A percentile compares a stretch with the other conserved stretches of the same genome.
phyloP scores from a whole-genome alignment of 768 basidiomycete genomes.

The Tremella yokohamensis region DNA sequence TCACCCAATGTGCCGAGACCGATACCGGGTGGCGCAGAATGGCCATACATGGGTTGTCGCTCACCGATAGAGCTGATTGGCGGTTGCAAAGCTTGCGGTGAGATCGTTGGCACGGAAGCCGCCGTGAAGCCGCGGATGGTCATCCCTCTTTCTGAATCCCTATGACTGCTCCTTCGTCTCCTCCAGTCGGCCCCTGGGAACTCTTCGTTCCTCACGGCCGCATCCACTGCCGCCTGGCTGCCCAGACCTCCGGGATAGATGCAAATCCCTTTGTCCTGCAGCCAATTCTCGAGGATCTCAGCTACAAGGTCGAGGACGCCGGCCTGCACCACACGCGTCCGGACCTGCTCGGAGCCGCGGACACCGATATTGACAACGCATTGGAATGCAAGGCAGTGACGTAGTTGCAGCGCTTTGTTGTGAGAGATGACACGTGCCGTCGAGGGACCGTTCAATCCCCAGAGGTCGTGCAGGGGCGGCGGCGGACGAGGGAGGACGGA shows the following conservation, averaged over 20 bases:
- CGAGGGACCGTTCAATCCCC: slow-evolving; percentile 48
- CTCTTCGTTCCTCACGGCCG: slow-evolving; percentile 17
- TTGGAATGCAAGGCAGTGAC: slow-evolving; percentile 83
- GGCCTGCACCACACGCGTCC: slow-evolving; percentile 88
- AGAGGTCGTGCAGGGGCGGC: slow-evolving; percentile 40
- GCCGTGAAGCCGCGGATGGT: no score
- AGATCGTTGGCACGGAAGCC: no score
- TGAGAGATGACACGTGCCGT: slow-evolving; percentile 48
- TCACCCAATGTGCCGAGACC: slow-evolving; percentile 2
- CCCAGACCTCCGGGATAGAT: slow-evolving; percentile 76
- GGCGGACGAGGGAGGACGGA: slow-evolving; percentile 41
- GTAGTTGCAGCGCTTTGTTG: slow-evolving; percentile 44
- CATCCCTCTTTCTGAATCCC: no score
- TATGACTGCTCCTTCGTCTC: not conserved
- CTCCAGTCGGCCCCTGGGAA: slow-evolving; percentile 16
- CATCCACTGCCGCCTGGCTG: slow-evolving; percentile 52
- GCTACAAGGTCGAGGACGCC: slow-evolving; percentile 91
- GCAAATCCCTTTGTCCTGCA: slow-evolving; percentile 80
- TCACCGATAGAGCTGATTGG: no score
- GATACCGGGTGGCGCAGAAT: not conserved
- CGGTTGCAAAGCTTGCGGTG: no score
- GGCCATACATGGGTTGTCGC: no score
- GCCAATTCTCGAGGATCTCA: slow-evolving; percentile 88
- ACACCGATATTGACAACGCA: slow-evolving; percentile 97
- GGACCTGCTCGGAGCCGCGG: slow-evolving; percentile 83